Conservation (phyloP, 345 rosid genomes). For the Mallotus nudiflorus region DNA sequence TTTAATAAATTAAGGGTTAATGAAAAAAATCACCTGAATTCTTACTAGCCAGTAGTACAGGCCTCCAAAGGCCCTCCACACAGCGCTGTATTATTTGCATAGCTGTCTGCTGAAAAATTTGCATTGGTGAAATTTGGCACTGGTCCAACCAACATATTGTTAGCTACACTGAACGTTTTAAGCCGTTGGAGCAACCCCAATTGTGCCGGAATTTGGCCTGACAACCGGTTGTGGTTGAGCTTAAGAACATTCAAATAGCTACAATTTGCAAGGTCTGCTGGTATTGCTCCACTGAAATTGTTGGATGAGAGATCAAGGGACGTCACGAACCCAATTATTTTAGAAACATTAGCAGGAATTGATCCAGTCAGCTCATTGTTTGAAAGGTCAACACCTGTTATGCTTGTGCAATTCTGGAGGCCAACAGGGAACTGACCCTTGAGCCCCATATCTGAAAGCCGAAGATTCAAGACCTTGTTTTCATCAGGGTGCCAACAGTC, state of each 20-base stretch:
- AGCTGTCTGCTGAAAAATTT: neutral
- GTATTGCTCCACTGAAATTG: conserved; percentile 65
- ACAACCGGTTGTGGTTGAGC: conserved; percentile 61
- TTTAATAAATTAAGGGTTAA: too few relatives aligned
- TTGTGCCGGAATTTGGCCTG: conserved; percentile 57
- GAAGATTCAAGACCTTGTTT: conserved; percentile 67
- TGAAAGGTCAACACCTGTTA: conserved; percentile 79
- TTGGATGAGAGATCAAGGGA: conserved; percentile 69
- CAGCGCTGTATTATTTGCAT: conserved; percentile 55
- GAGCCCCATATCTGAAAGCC: conserved; percentile 64
- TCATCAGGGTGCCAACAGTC: too few relatives aligned
- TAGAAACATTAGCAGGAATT: conserved; percentile 46
- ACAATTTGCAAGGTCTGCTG: conserved; percentile 36
- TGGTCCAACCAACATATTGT: conserved; percentile 62
- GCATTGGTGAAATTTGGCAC: conserved; percentile 26
- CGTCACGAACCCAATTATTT: conserved; percentile 26
- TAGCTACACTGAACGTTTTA: conserved; percentile 48
- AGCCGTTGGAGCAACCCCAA: conserved; percentile 54
- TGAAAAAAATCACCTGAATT: too few relatives aligned
- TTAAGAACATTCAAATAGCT: conserved; percentile 60
- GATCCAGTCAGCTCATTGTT: conserved; percentile 61
- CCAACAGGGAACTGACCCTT: conserved; percentile 63
- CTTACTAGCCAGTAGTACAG: too few relatives aligned
- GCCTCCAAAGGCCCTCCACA: conserved; percentile 57
- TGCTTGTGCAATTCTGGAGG: conserved; percentile 43